Percentiles rank a stretch among this genome's conserved stretches.
These are phyloP conservation scores for Claviceps purpurea DNA, from an alignment of 2,329 filamentous ascomycete genomes.

Conservation along the genomic window DNA sequence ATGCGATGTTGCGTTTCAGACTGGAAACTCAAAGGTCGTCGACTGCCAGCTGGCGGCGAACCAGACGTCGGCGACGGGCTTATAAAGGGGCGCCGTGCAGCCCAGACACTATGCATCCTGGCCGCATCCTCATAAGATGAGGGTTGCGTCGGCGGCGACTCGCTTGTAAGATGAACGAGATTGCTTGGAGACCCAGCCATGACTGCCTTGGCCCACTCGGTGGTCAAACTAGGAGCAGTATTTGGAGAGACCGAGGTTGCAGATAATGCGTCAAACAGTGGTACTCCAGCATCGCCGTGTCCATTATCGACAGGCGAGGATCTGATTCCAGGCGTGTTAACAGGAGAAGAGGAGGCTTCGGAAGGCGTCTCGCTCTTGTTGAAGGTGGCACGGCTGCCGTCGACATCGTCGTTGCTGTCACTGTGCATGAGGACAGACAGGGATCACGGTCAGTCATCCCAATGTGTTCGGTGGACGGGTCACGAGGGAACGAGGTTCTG, in stretches of 20 bases:
- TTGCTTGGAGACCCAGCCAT: constrained; percentile 40
- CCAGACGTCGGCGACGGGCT: constrained; percentile 30
- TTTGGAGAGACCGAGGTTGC: constrained; percentile 35
- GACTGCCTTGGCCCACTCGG: constrained; percentile 29
- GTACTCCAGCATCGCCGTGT: constrained; percentile 26
- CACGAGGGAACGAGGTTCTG: constrained; percentile 8
- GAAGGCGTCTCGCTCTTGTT: constrained; percentile 24
- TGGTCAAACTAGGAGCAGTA: constrained; percentile 32
- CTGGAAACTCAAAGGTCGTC: constrained; percentile 42
- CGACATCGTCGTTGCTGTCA: constrained; percentile 11
- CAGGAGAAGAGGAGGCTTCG: constrained; percentile 29
- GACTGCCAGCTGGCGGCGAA: constrained; percentile 22
- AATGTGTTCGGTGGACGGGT: background rate
- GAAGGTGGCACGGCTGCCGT: constrained; percentile 19
- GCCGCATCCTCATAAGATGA: constrained; percentile 37
- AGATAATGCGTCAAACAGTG: constrained; percentile 34
- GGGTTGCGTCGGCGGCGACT: constrained; percentile 39
- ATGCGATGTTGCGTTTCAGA: constrained; percentile 32
- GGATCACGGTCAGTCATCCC: constrained; percentile 12
- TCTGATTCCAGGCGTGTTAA: constrained; percentile 32
- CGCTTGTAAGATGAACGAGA: constrained; percentile 35
- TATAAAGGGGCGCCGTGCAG: constrained; percentile 31
- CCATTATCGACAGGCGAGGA: constrained; percentile 29
- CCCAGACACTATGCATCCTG: constrained; percentile 29
- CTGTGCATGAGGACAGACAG: constrained; percentile 9